phyloP scores from a whole-genome alignment of 306 rosid species.

The Acacia confusa region DNA sequence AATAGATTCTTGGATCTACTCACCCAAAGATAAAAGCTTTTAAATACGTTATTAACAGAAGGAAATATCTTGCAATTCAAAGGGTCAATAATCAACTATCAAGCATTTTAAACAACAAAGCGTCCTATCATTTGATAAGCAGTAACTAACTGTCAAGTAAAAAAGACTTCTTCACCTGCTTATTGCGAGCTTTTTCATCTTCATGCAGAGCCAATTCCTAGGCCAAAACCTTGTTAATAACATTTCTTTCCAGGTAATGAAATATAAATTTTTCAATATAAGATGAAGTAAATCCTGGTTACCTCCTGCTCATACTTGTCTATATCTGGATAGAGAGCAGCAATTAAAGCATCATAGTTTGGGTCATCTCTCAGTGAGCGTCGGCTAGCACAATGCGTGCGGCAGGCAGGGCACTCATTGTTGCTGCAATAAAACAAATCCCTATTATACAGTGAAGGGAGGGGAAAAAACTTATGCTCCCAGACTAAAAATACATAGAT shows the following conservation, averaged over 20 bases:
- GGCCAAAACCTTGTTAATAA: not conserved
- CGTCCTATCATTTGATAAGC: not conserved
- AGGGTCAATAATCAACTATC: not conserved
- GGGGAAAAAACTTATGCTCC: not conserved
- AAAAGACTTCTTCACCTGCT: constrained; percentile 8
- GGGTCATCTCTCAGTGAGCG: constrained; percentile 85
- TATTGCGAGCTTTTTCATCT: constrained; percentile 6
- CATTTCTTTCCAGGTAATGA: not conserved
- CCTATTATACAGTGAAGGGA: not conserved
- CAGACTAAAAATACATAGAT: not conserved
- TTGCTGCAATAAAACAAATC: constrained; percentile 41
- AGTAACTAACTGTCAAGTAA: not conserved
- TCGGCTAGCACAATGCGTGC: constrained; percentile 84
- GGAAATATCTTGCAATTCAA: not conserved
- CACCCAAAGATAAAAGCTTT: constrained; percentile 13
- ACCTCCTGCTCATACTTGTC: constrained; percentile 78
- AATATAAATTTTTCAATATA: not conserved
- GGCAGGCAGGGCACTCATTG: constrained; percentile 84
- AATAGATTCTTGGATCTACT: constrained; percentile 59
- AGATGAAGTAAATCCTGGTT: not conserved
- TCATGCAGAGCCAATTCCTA: constrained; percentile 23
- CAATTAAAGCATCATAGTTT: constrained; percentile 65
- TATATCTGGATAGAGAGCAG: constrained; percentile 71
- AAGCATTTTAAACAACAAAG: not conserved
- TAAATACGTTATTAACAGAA: constrained; percentile 14